Base-by-base conservation (phyloP, 371 early-diverging fungal genomes). In the Mucor racemosus region DNA sequence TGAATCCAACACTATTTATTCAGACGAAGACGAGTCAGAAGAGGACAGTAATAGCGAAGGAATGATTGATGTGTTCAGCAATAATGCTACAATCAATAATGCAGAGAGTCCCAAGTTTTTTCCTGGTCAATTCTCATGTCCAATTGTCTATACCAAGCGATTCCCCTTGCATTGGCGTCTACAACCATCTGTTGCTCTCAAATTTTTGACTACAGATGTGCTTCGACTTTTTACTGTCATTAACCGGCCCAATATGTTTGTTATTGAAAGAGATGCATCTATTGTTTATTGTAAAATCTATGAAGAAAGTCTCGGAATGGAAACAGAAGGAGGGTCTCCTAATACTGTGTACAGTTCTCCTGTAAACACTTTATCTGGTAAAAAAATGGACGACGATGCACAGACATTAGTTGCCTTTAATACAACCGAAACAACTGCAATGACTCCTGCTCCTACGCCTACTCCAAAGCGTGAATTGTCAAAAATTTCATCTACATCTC, bases 111-210 rank as follows among this genome's bases (percentile, higher is more conserved):
- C 59, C 21, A 74, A 67, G 21, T 86, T 85, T 63, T 65, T 60
- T 10, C 86, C 84, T 2, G 92, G 92, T 0, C 90, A 90, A 58
- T 93, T 92, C 70, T 81, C 89, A 17, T 93, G 93, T 55, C 90
- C 92, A 0, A 58, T 88, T 8, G 85, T 91, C 13, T 89, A 83
- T 64, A 81, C 78, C 1, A 83, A 81, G 44, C 71, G 76, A n/a
- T 92, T 94, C 67, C 86, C 89, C 1, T 66, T 94, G 4, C 94
- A 94, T 65, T 91, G 91, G 90, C 84, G 95, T 4, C 68, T 95
- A 36, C 85, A 79, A 53, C 87, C 92, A 0, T 78, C 81, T 17
- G 84, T 84, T 38, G 92, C 94, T 1, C 71, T 91, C n/a, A 90
- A 85, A 57, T 79, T 77, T 38, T 74, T 93, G 11, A 69, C 84